Percentiles rank a stretch among this genome's conserved stretches.
These are phyloP conservation scores for Vanrija sp. DNA, from an alignment of 1,284 basidiomycete genomes.

Conservation along the genomic window DNA sequence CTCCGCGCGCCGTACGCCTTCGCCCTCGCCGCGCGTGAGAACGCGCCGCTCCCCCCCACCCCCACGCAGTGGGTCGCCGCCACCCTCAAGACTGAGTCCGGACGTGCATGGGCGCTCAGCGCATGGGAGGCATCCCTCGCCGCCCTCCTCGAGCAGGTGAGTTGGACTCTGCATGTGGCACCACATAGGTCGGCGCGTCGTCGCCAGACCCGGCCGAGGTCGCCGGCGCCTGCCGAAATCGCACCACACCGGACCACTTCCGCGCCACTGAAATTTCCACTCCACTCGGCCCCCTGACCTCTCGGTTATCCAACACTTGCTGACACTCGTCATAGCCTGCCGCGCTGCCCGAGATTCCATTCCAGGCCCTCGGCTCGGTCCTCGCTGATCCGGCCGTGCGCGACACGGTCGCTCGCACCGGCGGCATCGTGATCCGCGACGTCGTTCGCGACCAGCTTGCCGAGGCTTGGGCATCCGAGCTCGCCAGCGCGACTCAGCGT, in stretches of 20 bases:
- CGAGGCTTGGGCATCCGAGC: slow-evolving; percentile 28
- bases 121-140: slow-evolving; percentile 10
- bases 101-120: slow-evolving; percentile 12
- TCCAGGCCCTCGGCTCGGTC: slow-evolving; percentile 25
- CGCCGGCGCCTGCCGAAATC: no score
- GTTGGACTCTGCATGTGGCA: background rate
- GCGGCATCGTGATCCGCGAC: slow-evolving; percentile 37
- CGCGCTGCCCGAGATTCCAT: slow-evolving; percentile 27
- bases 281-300: no score
- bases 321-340: background rate
- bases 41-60: background rate
- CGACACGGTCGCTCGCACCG: slow-evolving; percentile 17
- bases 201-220: no score
- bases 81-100: slow-evolving; percentile 7
- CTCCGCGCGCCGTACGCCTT: slow-evolving; percentile 16
- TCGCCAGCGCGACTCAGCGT: slow-evolving; percentile 3
- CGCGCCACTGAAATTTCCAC: background rate
- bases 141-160: slow-evolving; percentile 13
- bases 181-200: no score
- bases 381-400: slow-evolving; percentile 14
- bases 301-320: background rate
- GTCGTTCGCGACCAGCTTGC: slow-evolving; percentile 39
- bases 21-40: background rate
- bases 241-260: background rate
- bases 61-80: slow-evolving; percentile 10